Conservation (phyloP, 1,284 basidiomycete species). For the Stygiomarasmius scandens region DNA sequence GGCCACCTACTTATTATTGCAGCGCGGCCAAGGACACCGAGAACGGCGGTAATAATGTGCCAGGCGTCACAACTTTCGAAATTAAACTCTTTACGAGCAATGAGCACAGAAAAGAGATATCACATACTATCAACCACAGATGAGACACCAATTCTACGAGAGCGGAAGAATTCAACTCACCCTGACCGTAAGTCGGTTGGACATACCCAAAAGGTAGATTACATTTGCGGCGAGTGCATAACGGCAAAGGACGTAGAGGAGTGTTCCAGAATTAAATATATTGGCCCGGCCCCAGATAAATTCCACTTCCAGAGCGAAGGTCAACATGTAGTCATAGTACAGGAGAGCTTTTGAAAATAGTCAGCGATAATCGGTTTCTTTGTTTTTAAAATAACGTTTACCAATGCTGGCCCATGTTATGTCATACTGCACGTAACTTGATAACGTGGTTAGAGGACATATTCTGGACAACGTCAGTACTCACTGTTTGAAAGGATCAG, state of each 20-base stretch:
- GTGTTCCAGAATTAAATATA: background rate
- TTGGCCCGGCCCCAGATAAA: slow-evolving; percentile 13
- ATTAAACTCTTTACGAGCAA: background rate
- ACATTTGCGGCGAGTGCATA: slow-evolving; percentile 27
- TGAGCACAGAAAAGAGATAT: background rate
- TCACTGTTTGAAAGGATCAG: background rate
- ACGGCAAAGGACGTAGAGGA: background rate
- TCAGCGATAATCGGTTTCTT: too few species aligned
- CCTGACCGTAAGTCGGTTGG: slow-evolving; percentile 20
- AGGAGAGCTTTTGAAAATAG: too few species aligned
- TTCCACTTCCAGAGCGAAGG: background rate
- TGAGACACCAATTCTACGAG: background rate
- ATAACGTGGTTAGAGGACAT: background rate
- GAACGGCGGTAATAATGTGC: slow-evolving; percentile 8
- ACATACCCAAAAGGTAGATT: slow-evolving; percentile 24
- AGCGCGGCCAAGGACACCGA: slow-evolving; percentile 14
- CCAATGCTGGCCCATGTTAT: slow-evolving; percentile 16
- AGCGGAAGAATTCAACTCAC: background rate
- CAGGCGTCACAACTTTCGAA: slow-evolving; percentile 11
- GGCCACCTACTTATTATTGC: slow-evolving; percentile 11
- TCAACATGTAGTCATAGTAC: background rate
- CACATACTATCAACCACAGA: background rate
- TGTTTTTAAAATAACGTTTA: background rate
- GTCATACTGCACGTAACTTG: slow-evolving; percentile 9
- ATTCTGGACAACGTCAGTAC: background rate